phyloP scores from a whole-genome alignment of 2,329 filamentous ascomycete genomes.

The Grosmannia penicillata region DNA sequence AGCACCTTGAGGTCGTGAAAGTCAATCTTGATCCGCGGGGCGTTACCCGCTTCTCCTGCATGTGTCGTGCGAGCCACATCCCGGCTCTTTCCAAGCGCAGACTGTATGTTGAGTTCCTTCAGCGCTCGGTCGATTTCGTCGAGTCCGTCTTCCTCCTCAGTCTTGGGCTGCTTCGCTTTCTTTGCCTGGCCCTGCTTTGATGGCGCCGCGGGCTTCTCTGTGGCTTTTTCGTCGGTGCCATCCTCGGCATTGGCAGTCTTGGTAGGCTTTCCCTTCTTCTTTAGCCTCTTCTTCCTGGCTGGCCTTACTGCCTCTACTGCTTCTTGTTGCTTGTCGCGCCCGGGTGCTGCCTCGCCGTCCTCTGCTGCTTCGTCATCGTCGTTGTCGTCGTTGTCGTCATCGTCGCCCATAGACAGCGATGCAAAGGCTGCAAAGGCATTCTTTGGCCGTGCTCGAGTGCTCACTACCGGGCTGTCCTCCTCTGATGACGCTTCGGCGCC shows the following conservation, averaged over 20 bases:
- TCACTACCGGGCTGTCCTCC: neutral
- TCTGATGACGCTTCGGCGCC: conserved; percentile 13
- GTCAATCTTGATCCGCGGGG: conserved; percentile 27
- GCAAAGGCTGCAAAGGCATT: conserved; percentile 32
- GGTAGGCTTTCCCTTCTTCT: conserved; percentile 11
- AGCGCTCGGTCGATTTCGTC: conserved; percentile 44
- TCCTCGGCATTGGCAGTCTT: conserved; percentile 3
- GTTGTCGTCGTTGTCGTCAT: conserved; percentile 23
- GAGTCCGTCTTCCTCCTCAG: conserved; percentile 3
- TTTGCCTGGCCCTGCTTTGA: conserved; percentile 14
- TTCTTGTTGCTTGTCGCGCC: conserved; percentile 3
- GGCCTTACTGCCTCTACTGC: neutral
- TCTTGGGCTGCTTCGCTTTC: conserved; percentile 7
- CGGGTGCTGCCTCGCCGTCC: conserved; percentile 17
- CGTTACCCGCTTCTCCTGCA: neutral
- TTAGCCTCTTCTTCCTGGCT: conserved; percentile 21
- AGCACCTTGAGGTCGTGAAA: conserved; percentile 66
- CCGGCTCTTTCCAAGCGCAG: neutral
- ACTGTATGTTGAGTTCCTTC: conserved; percentile 27
- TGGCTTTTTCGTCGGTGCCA: conserved; percentile 17
- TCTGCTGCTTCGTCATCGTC: conserved; percentile 20
- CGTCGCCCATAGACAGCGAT: conserved; percentile 30
- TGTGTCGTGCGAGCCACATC: neutral
- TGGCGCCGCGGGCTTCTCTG: too few relatives aligned
- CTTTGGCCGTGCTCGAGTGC: neutral